Evolutionary conservation across 352 stramenopile species (phyloP).

Genomic region (Pythium rhizo-oryzae): DNA sequence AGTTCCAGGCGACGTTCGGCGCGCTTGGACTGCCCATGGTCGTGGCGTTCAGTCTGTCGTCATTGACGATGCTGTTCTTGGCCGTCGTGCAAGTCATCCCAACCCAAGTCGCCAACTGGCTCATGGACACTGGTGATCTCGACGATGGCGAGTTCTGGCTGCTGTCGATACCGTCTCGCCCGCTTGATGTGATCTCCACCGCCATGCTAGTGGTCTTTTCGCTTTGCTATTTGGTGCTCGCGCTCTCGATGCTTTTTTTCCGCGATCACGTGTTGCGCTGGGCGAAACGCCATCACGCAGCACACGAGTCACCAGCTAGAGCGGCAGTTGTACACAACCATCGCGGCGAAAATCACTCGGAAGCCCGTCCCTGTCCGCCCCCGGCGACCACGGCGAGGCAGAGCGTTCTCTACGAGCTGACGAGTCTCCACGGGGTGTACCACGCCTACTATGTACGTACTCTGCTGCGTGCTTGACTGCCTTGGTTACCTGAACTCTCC

Average conservation of each 20-base stretch:
- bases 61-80: slow-evolving; percentile 9
- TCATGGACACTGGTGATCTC: slow-evolving; percentile 27
- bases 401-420: slow-evolving; percentile 11
- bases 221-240: slow-evolving; percentile 17
- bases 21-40: slow-evolving; percentile 17
- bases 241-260: slow-evolving; percentile 26
- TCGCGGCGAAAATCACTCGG: background rate
- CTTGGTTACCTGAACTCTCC: background rate
- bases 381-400: background rate
- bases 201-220: slow-evolving; percentile 15
- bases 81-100: slow-evolving; percentile 27
- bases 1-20: slow-evolving; percentile 22
- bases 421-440: slow-evolving; percentile 12
- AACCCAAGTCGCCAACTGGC: slow-evolving; percentile 21
- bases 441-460: slow-evolving; percentile 26
- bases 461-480: no score
- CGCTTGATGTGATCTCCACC: background rate
- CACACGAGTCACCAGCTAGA: background rate
- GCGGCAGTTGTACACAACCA: background rate
- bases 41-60: slow-evolving; percentile 15
- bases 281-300: background rate
- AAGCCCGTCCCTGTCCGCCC: no score
- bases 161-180: background rate
- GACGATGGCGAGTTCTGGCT: slow-evolving; percentile 33
- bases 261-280: slow-evolving; percentile 1